Evolutionary conservation across 1,139 yeast species (phyloP).

Genomic region (Eremothecium cymbalariae): DNA sequence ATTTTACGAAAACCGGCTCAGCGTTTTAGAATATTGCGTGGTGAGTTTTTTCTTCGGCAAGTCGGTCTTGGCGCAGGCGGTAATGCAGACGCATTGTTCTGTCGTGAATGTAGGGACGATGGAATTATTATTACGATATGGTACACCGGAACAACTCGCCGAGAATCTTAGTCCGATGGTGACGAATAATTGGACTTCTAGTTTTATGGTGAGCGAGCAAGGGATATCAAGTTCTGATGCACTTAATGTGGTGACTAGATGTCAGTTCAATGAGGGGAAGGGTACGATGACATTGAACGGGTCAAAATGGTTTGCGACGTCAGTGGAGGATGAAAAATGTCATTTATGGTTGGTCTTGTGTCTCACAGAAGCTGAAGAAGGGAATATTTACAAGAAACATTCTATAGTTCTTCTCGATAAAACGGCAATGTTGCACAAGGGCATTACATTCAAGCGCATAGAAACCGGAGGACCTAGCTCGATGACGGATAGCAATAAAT

Average conservation of each 20-base stretch:
- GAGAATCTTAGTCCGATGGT: constrained; percentile 34
- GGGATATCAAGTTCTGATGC: constrained; percentile 63
- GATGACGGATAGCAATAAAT: constrained; percentile 4
- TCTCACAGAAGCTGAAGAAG: constrained; percentile 39
- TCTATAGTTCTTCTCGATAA: constrained; percentile 43
- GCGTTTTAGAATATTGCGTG: constrained; percentile 60
- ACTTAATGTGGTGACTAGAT: constrained; percentile 49
- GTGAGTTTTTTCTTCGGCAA: constrained; percentile 66
- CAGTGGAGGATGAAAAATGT: constrained; percentile 67
- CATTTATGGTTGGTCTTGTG: constrained; percentile 60
- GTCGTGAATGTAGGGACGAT: constrained; percentile 77
- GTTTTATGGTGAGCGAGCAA: constrained; percentile 65
- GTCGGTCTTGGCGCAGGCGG: constrained; percentile 51
- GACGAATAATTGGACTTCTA: constrained; percentile 33
- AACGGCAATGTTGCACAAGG: constrained; percentile 5
- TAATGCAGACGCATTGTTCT: constrained; percentile 43
- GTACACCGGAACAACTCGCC: constrained; percentile 44
- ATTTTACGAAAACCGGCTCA: constrained; percentile 16
- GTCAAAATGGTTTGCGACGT: constrained; percentile 69
- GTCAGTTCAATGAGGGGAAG: constrained; percentile 31
- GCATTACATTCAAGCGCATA: constrained; percentile 5
- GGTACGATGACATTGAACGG: constrained; percentile 55
- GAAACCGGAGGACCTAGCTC: constrained; percentile 2
- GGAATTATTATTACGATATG: constrained; percentile 60
- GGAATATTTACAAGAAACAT: constrained; percentile 45